Conservation (phyloP, 495 filamentous ascomycete species). For the Lichenothelia convexa region DNA sequence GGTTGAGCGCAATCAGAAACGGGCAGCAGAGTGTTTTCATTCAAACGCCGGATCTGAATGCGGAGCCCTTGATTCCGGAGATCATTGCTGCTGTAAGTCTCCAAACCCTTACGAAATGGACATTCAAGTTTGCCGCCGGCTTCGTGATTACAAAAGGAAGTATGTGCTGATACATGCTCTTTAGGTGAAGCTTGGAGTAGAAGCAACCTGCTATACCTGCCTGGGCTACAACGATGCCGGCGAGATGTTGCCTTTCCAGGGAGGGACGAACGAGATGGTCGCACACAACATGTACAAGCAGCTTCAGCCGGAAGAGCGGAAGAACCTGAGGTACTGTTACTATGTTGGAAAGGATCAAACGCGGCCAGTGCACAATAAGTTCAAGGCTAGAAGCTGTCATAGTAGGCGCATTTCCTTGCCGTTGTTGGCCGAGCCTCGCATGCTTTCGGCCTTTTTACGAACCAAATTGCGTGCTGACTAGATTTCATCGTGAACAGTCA, state of each 20-base stretch:
- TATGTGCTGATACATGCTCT: too few relatives aligned
- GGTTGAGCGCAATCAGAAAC: constrained; percentile 47
- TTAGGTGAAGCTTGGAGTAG: constrained; percentile 44
- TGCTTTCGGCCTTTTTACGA: too few relatives aligned
- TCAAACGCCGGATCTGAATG: constrained; percentile 60
- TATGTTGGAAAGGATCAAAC: constrained; percentile 61
- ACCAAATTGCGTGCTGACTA: too few relatives aligned
- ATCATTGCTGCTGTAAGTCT: constrained; percentile 35
- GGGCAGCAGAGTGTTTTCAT: constrained; percentile 46
- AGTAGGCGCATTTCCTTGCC: too few relatives aligned
- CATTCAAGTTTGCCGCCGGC: too few relatives aligned
- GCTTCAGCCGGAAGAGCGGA: constrained; percentile 28
- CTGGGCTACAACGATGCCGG: constrained; percentile 66
- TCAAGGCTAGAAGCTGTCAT: constrained; percentile 49
- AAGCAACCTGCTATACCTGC: constrained; percentile 50
- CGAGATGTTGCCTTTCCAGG: constrained; percentile 55
- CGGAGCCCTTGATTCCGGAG: constrained; percentile 43
- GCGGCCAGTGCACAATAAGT: constrained; percentile 38
- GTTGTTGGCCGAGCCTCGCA: too few relatives aligned
- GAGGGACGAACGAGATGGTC: constrained; percentile 57
- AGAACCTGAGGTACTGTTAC: constrained; percentile 37
- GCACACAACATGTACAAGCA: constrained; percentile 36
- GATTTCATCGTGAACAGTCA: too few relatives aligned
- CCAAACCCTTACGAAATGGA: too few relatives aligned
- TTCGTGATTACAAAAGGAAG: too few relatives aligned